These are phyloP conservation scores for Pichia scutulata DNA, from an alignment of 805 yeast genomes.

Conservation along the genomic window DNA sequence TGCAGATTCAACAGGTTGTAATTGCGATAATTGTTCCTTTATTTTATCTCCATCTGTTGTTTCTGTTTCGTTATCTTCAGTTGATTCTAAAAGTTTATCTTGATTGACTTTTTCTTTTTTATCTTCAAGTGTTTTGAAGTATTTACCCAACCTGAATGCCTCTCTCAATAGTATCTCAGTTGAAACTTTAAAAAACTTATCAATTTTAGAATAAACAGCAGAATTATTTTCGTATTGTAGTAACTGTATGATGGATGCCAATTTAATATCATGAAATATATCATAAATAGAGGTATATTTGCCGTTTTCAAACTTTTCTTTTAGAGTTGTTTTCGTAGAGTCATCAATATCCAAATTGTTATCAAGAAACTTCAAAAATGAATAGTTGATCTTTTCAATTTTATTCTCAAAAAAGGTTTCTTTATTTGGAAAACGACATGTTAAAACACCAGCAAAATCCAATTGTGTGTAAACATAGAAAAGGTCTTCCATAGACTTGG, in stretches of 20 bases:
- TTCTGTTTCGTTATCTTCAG: constrained; percentile 7
- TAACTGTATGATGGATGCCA: constrained; percentile 44
- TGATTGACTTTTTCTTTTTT: constrained; percentile 5
- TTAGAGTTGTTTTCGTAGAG: constrained; percentile 31
- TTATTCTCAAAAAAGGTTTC: constrained; percentile 36
- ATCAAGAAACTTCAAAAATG: constrained; percentile 34
- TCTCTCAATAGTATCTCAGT: constrained; percentile 61
- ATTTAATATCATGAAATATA: constrained; percentile 59
- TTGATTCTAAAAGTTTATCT: constrained; percentile 12
- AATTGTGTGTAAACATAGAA: constrained; percentile 16
- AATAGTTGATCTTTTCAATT: constrained; percentile 35
- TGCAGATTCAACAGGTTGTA: constrained; percentile 24
- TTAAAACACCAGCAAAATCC: constrained; percentile 16
- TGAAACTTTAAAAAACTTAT: constrained; percentile 53
- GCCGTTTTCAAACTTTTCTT: constrained; percentile 30
- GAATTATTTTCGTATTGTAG: constrained; percentile 42
- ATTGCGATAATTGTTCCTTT: constrained; percentile 15
- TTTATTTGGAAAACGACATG: constrained; percentile 32
- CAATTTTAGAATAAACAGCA: constrained; percentile 43
- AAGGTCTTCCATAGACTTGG: constrained; percentile 16
- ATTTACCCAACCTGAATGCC: constrained; percentile 35
- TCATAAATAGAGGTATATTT: constrained; percentile 44
- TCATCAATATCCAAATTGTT: constrained; percentile 8
- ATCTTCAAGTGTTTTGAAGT: not conserved
- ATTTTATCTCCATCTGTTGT: constrained; percentile 11